phyloP scores from a whole-genome alignment of 2,329 filamentous ascomycete genomes.

The Corynespora cassiicola region DNA sequence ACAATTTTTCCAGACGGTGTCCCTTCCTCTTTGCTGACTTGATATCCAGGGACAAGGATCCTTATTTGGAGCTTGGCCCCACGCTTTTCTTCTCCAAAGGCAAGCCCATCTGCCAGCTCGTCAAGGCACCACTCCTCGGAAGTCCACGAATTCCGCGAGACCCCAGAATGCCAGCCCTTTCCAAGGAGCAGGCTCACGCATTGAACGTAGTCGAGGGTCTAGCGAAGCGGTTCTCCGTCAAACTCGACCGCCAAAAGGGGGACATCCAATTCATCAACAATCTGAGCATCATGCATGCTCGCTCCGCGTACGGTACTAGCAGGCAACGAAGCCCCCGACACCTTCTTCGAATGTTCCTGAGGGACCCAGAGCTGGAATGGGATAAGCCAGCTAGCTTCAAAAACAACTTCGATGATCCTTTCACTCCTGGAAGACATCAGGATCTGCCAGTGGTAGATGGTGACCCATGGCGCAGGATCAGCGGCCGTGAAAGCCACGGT shows the following conservation, averaged over 20 bases:
- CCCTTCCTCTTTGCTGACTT: not conserved
- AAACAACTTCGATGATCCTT: constrained; percentile 41
- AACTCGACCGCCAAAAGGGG: constrained; percentile 41
- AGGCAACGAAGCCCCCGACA: constrained; percentile 36
- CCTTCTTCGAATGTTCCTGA: constrained; percentile 46
- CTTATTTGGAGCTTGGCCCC: constrained; percentile 41
- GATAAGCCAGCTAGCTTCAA: constrained; percentile 34
- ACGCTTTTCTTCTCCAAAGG: constrained; percentile 43
- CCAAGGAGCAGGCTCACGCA: constrained; percentile 35
- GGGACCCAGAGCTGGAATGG: constrained; percentile 42
- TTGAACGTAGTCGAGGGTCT: constrained; percentile 35
- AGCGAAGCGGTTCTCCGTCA: constrained; percentile 34
- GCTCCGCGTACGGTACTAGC: constrained; percentile 37
- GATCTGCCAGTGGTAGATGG: constrained; percentile 40
- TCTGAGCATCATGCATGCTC: constrained; percentile 44
- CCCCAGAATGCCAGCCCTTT: constrained; percentile 35
- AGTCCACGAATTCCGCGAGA: constrained; percentile 38
- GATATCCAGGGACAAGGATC: constrained; percentile 27
- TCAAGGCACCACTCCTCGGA: constrained; percentile 46
- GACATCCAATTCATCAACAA: constrained; percentile 48
- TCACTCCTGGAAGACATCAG: constrained; percentile 34
- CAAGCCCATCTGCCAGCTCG: constrained; percentile 44
- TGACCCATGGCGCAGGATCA: constrained; percentile 46
- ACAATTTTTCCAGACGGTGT: not conserved
- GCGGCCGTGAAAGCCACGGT: constrained; percentile 46